Conservation (phyloP, 2,329 filamentous ascomycete genomes). For the Mycogone perniciosa region DNA sequence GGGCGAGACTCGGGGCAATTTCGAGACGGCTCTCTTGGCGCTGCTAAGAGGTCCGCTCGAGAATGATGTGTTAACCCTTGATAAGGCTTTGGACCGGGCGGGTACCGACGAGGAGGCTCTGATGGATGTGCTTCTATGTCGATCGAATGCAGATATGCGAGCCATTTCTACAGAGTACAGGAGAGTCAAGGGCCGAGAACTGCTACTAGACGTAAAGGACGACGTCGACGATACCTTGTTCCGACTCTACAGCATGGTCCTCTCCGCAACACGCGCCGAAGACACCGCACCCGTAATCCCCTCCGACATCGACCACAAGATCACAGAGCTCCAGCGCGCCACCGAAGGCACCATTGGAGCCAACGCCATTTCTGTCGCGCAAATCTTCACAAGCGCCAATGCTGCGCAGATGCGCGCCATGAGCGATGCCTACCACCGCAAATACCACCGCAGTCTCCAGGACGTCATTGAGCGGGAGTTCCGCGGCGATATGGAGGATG, state of each 20-base stretch:
- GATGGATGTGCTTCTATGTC: slow-evolving; percentile 29
- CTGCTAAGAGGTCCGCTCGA: slow-evolving; percentile 26
- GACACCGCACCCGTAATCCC: slow-evolving; percentile 20
- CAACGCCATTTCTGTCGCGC: slow-evolving; percentile 23
- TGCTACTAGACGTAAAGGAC: slow-evolving; percentile 25
- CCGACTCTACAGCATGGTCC: slow-evolving; percentile 29
- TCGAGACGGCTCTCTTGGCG: slow-evolving; percentile 26
- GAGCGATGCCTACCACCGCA: slow-evolving; percentile 23
- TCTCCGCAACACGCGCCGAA: slow-evolving; percentile 24
- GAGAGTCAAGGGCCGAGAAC: slow-evolving; percentile 22
- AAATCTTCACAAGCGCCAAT: slow-evolving; percentile 28
- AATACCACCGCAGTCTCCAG: slow-evolving; percentile 25
- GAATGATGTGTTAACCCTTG: slow-evolving; percentile 25
- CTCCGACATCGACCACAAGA: slow-evolving; percentile 27
- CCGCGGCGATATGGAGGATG: slow-evolving; percentile 28
- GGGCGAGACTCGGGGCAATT: slow-evolving; percentile 26
- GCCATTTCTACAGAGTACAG: slow-evolving; percentile 27
- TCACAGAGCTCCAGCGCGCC: slow-evolving; percentile 26
- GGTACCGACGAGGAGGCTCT: slow-evolving; percentile 30
- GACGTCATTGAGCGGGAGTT: slow-evolving; percentile 4
- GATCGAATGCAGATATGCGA: slow-evolving; percentile 30
- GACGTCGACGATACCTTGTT: slow-evolving; percentile 26
- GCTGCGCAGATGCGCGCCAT: slow-evolving; percentile 26
- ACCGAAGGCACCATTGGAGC: slow-evolving; percentile 26
- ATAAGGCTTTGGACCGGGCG: slow-evolving; percentile 24